Evolutionary conservation across 2,329 filamentous ascomycete genomes (phyloP), one percentile per base, ranked within the genome.

Genomic region (Hymenoscyphus fraxineus): DNA sequence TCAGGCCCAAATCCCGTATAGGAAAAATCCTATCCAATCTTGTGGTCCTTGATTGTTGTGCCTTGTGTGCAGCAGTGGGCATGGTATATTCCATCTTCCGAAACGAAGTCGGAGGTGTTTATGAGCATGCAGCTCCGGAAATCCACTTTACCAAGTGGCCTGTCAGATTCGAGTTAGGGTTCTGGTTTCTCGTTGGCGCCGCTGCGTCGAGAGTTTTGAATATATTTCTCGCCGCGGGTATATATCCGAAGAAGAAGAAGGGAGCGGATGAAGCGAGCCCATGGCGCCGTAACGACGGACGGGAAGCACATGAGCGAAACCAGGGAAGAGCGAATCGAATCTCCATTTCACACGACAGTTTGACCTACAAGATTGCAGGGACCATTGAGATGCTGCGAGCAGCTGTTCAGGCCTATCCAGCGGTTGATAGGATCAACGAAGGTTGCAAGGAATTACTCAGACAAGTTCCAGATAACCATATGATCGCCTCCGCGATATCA

Each of bases 111-210:
- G 44, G 47, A 9, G 16, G 35, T 39, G 27, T 38, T 12, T 56
- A 51, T 22, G 44, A 51, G n/a, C 19, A 12, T 51, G 44, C 35
- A 5, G 60, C 60, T 61, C 44, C 35, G 27, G 38, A 56, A 2
- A 12, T 61, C 4, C 13, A 40, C 55, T 19, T 15, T 13, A 61
- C 15, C 16, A 41, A 56, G 15, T 55, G 27, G 47, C 60, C 60
- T 7, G 60, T 61, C n/a, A 56, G 27, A 38, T 61, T 61, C 19
- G 60, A 40, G 6, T 16, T 56, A 3, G 60, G 47, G 10, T 35
- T 40, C 39, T 61, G 60, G 60, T 40, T 61, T 22, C 60, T 61
- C 2, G 44, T 40, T 7, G 60, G 60, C 16, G 51, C 60, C 56
- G 27, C 35, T 61, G 60, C 27, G 35, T 56, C 6, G 27, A 13